Conservation (phyloP, 1,284 basidiomycete species). For the Paramarasmius palmivorus region DNA sequence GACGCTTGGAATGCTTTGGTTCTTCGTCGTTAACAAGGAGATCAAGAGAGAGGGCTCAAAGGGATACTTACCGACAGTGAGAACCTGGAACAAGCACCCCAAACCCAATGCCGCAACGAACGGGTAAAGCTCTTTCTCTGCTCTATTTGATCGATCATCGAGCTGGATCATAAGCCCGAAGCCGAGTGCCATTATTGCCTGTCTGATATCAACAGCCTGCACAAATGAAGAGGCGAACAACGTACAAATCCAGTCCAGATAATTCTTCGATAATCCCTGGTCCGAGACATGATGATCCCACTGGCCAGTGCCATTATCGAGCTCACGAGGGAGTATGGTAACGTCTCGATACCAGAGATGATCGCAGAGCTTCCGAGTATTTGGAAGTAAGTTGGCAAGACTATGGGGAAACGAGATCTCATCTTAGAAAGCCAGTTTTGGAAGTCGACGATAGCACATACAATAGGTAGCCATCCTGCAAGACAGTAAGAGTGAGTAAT, state of each 20-base stretch:
- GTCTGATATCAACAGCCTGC: too few relatives aligned
- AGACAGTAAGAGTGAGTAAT: too few relatives aligned
- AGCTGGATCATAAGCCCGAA: slow-evolving; percentile 1
- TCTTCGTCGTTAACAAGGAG: too few relatives aligned
- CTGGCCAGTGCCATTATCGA: background rate
- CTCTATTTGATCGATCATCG: background rate
- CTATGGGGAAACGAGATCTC: background rate
- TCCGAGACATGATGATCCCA: background rate
- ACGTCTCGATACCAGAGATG: background rate
- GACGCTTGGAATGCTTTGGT: slow-evolving; percentile 31
- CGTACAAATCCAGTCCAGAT: background rate
- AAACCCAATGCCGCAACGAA: background rate
- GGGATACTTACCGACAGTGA: background rate
- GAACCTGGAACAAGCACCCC: background rate
- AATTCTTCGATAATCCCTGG: background rate
- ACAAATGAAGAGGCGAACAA: too few relatives aligned
- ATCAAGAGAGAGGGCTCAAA: background rate
- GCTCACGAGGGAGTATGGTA: background rate
- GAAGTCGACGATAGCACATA: background rate
- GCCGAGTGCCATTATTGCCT: background rate
- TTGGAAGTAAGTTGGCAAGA: slow-evolving; percentile 2
- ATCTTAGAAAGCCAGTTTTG: too few relatives aligned
- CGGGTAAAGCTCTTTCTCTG: background rate
- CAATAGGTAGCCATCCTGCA: slow-evolving; percentile 3
- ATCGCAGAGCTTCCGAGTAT: slow-evolving; percentile 1